Evolutionary conservation across 1,139 yeast species (phyloP).

Genomic region (Oligophagozyma castellii): DNA sequence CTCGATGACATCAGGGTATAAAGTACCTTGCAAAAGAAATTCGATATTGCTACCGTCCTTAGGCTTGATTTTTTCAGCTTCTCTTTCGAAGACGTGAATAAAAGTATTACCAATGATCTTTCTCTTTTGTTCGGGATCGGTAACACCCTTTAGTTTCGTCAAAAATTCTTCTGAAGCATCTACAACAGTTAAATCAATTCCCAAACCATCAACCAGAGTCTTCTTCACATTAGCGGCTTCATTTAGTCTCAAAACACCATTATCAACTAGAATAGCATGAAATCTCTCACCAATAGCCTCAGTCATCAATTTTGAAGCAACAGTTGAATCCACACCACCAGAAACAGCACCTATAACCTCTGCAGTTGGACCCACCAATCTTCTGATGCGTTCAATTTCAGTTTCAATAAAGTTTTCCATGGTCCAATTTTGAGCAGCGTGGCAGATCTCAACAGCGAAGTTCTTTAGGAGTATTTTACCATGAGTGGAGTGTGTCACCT

Average conservation of each 20-base stretch:
- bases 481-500: constrained; percentile 89
- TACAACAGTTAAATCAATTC: constrained; percentile 85
- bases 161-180: constrained; percentile 90
- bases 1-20: constrained; percentile 97
- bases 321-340: constrained; percentile 99
- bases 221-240: constrained; percentile 82
- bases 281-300: constrained; percentile 98
- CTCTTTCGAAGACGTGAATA: constrained; percentile 92
- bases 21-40: constrained; percentile 89
- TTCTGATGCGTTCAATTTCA: constrained; percentile 83
- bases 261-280: constrained; percentile 96
- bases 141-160: constrained; percentile 75
- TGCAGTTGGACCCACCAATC: constrained; percentile 90
- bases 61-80: constrained; percentile 86
- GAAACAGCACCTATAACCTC: constrained; percentile 99
- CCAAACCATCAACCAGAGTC: constrained; percentile 83
- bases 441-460: constrained; percentile 85
- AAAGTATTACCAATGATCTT: constrained; percentile 97
- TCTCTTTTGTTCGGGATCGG: constrained; percentile 98
- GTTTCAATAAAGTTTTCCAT: constrained; percentile 97
- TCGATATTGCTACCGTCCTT: constrained; percentile 83
- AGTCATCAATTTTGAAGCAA: constrained; percentile 95
- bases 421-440: constrained; percentile 85
- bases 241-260: constrained; percentile 92
- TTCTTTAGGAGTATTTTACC: constrained; percentile 81